Evolutionary conservation across 2,329 filamentous ascomycete genomes (phyloP).

Genomic region (Amphichorda felina): DNA sequence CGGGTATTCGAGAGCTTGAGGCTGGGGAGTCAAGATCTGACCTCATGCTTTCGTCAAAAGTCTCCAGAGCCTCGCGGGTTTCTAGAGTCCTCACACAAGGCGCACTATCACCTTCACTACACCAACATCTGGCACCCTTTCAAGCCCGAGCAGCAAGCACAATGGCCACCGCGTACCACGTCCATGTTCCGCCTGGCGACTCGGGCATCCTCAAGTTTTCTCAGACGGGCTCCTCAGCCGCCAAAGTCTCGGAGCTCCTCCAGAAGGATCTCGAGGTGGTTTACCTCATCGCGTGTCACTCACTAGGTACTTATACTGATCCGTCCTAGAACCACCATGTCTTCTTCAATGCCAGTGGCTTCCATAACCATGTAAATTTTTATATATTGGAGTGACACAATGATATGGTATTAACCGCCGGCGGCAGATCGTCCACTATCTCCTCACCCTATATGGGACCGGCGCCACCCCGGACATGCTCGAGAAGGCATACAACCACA

Average conservation of each 20-base stretch:
- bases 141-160: constrained; percentile 2
- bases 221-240: constrained; percentile 46
- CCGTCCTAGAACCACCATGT: constrained; percentile 53
- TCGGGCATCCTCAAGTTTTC: constrained; percentile 35
- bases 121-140: not conserved
- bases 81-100: not conserved
- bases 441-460: constrained; percentile 67
- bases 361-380: constrained; percentile 62
- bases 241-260: constrained; percentile 53
- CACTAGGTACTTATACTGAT: no score
- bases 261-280: constrained; percentile 58
- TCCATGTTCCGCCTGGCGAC: constrained; percentile 34
- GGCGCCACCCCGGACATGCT: constrained; percentile 51
- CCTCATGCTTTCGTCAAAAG: not conserved
- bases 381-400: not conserved
- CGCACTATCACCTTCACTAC: not conserved
- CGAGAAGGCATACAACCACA: constrained; percentile 50
- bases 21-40: no score
- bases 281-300: no score
- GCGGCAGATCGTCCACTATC: constrained; percentile 53
- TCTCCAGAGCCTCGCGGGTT: not conserved
- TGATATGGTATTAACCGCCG: not conserved
- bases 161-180: constrained; percentile 35
- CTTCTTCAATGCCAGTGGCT: constrained; percentile 65
- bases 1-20: no score